Evolutionary conservation across 129 eudicot species (phyloP).

Genomic region (Ambrosia trifida): DNA sequence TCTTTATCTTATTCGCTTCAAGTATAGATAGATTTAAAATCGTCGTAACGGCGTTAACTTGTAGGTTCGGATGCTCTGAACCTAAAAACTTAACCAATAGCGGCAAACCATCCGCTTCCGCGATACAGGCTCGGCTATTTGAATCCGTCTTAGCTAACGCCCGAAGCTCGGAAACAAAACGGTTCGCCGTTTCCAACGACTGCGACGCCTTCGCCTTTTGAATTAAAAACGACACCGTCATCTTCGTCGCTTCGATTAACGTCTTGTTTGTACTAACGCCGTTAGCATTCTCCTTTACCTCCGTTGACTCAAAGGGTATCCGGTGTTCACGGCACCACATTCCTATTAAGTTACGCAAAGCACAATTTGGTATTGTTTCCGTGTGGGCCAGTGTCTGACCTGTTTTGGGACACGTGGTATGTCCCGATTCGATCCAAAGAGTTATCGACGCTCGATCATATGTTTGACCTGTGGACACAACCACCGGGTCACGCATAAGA

Average conservation of each 20-base stretch:
- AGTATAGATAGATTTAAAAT: constrained; percentile 75
- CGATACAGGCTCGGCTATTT: constrained; percentile 77
- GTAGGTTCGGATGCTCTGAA: constrained; percentile 62
- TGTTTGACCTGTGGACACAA: constrained; percentile 83
- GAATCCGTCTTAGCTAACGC: constrained; percentile 78
- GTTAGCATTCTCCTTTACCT: constrained; percentile 45
- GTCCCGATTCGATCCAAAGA: constrained; percentile 90
- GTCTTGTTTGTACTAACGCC: constrained; percentile 51
- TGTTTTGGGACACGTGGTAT: constrained; percentile 91
- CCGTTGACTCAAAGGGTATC: constrained; percentile 69
- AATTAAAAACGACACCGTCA: constrained; percentile 77
- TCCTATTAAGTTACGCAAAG: constrained; percentile 74
- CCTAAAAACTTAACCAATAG: constrained; percentile 55
- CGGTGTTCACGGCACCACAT: constrained; percentile 94
- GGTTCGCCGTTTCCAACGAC: constrained; percentile 45
- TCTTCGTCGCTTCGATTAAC: constrained; percentile 74
- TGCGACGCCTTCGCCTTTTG: constrained; percentile 47
- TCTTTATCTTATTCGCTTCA: constrained; percentile 67
- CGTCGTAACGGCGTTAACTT: constrained; percentile 81
- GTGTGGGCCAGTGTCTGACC: constrained; percentile 79
- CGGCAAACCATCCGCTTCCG: constrained; percentile 78
- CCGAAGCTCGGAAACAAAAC: constrained; percentile 83
- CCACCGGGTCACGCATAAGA: constrained; percentile 84
- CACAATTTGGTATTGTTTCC: constrained; percentile 67
- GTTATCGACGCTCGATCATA: constrained; percentile 78